phyloP scores from a whole-genome alignment of 805 yeast genomes.

The Candida xiaguanensis region DNA sequence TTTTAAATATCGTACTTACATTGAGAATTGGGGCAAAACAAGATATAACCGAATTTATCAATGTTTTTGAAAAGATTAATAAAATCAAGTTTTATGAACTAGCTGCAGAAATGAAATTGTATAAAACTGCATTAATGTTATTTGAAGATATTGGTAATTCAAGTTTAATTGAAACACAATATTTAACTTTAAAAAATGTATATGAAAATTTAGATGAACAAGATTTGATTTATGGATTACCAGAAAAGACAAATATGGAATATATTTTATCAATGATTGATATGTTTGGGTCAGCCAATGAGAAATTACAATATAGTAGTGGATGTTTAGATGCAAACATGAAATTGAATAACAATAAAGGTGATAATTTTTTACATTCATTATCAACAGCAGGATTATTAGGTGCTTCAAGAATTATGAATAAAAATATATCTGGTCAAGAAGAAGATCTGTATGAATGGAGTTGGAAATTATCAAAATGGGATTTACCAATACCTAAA shows the following conservation, averaged over 20 bases:
- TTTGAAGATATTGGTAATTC: conserved; percentile 39
- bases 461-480: conserved; percentile 72
- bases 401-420: conserved; percentile 52
- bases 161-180: background rate
- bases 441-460: conserved; percentile 45
- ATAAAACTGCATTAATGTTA: conserved; percentile 44
- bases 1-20: conserved; percentile 22
- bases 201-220: conserved; percentile 56
- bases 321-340: conserved; percentile 50
- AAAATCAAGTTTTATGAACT: conserved; percentile 21
- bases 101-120: conserved; percentile 28
- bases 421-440: conserved; percentile 14
- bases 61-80: conserved; percentile 28
- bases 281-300: conserved; percentile 25
- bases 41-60: conserved; percentile 18
- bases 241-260: conserved; percentile 50
- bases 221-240: conserved; percentile 65
- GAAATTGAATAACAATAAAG: conserved; percentile 10
- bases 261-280: conserved; percentile 46
- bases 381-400: conserved; percentile 50
- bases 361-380: conserved; percentile 23
- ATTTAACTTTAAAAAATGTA: conserved; percentile 16
- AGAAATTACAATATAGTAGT: conserved; percentile 49
- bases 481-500: conserved; percentile 64
- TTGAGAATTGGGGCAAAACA: conserved; percentile 39